A percentile compares a stretch with the other conserved stretches of the same genome.
phyloP scores from a whole-genome alignment of 805 yeast genomes.

The Clavispora fructus region DNA sequence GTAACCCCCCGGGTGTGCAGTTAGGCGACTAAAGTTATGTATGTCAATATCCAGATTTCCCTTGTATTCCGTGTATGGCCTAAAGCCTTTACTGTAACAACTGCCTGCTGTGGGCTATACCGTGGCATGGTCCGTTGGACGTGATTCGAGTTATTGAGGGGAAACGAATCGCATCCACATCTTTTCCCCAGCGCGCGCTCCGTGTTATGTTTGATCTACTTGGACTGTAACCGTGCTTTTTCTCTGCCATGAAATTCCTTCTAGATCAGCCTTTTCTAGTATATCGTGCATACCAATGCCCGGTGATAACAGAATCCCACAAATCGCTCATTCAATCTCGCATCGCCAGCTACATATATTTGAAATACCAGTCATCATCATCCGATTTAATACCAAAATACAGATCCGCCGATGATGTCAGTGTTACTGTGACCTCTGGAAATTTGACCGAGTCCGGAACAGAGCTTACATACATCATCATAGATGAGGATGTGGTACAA shows the following conservation, averaged over 20 bases:
- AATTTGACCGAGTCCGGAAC: background rate
- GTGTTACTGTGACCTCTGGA: conserved; percentile 1
- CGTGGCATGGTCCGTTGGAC: too few relatives aligned
- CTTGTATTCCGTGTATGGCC: background rate
- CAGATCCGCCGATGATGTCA: conserved; percentile 6
- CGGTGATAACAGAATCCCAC: conserved; percentile 4
- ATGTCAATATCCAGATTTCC: background rate
- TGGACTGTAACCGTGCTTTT: background rate
- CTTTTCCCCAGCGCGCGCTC: background rate
- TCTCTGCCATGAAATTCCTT: conserved; percentile 5
- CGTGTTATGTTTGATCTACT: background rate
- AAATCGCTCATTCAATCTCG: background rate
- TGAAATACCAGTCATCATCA: conserved; percentile 7
- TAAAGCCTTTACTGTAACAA: too few relatives aligned
- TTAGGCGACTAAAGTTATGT: background rate
- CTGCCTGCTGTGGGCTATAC: too few relatives aligned
- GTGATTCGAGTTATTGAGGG: too few relatives aligned
- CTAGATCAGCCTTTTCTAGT: conserved; percentile 7
- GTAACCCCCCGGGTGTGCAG: conserved; percentile 3
- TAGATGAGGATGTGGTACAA: conserved; percentile 3
- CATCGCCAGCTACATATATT: conserved; percentile 8
- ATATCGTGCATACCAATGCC: conserved; percentile 5
- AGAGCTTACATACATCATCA: conserved; percentile 2
- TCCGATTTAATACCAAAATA: conserved; percentile 8
- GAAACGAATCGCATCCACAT: too few relatives aligned